Evolutionary conservation across 2,329 filamentous ascomycete species (phyloP).

Genomic region (Albophoma yamanashiensis): DNA sequence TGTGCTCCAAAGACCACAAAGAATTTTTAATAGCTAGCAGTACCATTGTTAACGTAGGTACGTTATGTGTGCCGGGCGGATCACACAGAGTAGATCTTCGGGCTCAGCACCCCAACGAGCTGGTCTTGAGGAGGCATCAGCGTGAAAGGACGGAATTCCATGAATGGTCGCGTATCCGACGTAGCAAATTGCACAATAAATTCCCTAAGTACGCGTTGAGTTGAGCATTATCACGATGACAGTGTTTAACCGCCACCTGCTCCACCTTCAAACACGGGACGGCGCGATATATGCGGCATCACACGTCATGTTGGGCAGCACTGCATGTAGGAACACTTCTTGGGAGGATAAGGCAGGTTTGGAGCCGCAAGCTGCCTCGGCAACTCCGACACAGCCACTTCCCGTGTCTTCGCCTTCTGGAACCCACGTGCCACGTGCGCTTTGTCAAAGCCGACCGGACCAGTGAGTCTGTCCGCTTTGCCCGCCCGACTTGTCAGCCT

Average conservation of each 20-base stretch:
- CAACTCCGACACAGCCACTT: background rate
- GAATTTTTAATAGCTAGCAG: too few species aligned
- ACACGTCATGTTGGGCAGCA: too few species aligned
- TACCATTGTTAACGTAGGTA: too few species aligned
- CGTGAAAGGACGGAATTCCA: too few species aligned
- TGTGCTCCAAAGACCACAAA: too few species aligned
- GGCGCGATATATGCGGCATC: background rate
- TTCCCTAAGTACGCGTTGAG: slow-evolving; percentile 62
- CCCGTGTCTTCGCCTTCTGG: background rate
- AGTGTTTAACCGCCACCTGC: slow-evolving; percentile 17
- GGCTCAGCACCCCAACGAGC: too few species aligned
- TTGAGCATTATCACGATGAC: slow-evolving; percentile 53
- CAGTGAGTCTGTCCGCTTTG: background rate
- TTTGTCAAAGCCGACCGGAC: background rate
- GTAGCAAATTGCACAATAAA: slow-evolving; percentile 41
- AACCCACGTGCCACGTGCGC: background rate
- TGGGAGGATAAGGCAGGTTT: background rate
- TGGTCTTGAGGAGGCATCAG: too few species aligned
- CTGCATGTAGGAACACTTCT: background rate
- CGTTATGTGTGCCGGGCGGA: too few species aligned
- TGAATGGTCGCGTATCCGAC: too few species aligned
- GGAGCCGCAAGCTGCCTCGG: background rate
- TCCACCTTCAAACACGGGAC: background rate
- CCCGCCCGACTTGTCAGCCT: background rate
- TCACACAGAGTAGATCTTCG: too few species aligned